Evolutionary conservation across 1,284 basidiomycete species (phyloP), one percentile per base, ranked within the genome.

Genomic region (Inonotus obliquus): DNA sequence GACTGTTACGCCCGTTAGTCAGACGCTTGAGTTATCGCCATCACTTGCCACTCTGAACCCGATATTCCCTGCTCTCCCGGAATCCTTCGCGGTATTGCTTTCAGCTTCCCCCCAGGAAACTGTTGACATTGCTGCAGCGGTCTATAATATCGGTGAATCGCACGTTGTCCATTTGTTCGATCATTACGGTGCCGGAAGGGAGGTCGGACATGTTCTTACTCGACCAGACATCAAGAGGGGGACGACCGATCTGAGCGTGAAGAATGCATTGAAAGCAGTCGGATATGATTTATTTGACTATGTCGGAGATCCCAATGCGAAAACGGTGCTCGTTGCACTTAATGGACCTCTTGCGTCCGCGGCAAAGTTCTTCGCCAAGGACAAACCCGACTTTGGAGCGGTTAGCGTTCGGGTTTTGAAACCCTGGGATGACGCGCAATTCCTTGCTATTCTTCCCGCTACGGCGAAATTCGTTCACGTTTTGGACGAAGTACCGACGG

Each of bases 91-190:
- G n/a, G 79, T 96, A 54, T 74, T 95, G 52, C 80, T 95, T 64
- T 96, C 93, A 21, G 84, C 92, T 7, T 87, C 88, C 2, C 84
- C 92, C 0, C 87, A 90, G 66, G 90, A 94, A 71, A 80, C 89
- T 9, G 81, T 88, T 45, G 87, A 92, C 67, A 83, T 92, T 61
- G 82, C 91, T 1, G 69, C 79, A 17, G 76, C 92, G 48, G 79
- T 89, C 4, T 92, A 92, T 76, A 77, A 76, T 60, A 73, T 89
- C 56, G 77, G 79, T 21, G 72, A 76, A 32, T 79, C 76, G 39
- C 91, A 94, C 74, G 83, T 89, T 60, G 80, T 89, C 61, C 91
- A 92, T 71, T 74, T 94, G 41, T 92, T 93, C 70, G 89, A 93
- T 71, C 89, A 92, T 67, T 77, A 86, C 70, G 80, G 84, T 66